Percentiles rank a stretch among this genome's conserved stretches.
phyloP scores from a whole-genome alignment of 306 rosid species.

The Quercus suber region DNA sequence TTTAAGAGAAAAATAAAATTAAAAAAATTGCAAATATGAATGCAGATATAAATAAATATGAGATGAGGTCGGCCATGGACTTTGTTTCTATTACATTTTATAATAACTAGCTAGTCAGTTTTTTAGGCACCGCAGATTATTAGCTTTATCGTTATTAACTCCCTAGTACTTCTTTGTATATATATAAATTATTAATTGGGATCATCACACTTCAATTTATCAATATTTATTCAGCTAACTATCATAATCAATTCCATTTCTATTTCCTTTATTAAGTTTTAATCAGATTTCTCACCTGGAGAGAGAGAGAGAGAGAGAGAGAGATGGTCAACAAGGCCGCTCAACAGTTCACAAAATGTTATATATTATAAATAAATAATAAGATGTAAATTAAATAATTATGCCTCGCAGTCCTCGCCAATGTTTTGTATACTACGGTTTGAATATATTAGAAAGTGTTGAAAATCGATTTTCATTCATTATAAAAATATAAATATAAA shows the following conservation, averaged over 20 bases:
- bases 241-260: not conserved
- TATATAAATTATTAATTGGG: no score
- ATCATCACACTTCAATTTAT: no score
- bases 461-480: not conserved
- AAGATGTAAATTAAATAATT: constrained; percentile 6
- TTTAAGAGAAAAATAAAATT: no score
- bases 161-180: no score
- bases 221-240: not conserved
- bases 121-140: no score
- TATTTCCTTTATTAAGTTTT: not conserved
- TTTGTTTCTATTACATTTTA: no score
- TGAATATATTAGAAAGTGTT: not conserved
- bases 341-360: constrained; percentile 18
- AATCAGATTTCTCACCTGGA: constrained; percentile 1
- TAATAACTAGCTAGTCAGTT: no score
- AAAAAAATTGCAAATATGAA: no score
- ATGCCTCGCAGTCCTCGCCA: constrained; percentile 23
- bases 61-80: no score
- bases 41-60: no score
- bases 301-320: not conserved
- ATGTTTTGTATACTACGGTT: constrained; percentile 2
- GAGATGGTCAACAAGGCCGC: constrained; percentile 12
- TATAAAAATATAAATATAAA: not conserved
- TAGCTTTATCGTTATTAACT: no score
- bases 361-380: not conserved